These are phyloP conservation scores for Corinectria fuckeliana DNA, from an alignment of 2,329 filamentous ascomycete genomes.

Conservation along the genomic window DNA sequence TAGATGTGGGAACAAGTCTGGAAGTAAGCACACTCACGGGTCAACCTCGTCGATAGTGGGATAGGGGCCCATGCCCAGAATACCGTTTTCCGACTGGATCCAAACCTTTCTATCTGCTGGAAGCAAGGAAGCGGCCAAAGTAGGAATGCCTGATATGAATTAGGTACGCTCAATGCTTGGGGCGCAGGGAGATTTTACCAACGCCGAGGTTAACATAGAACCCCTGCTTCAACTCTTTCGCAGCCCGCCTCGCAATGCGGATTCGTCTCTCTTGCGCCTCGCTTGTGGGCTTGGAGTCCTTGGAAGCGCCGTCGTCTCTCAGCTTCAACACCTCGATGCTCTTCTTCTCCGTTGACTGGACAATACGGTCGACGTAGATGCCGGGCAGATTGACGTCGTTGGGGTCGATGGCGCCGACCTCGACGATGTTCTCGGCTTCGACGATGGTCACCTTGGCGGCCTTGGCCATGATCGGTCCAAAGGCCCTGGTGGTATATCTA, in stretches of 20 bases:
- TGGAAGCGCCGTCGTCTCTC: slow-evolving; percentile 50
- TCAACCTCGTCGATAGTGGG: slow-evolving; percentile 76
- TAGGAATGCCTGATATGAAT: slow-evolving; percentile 69
- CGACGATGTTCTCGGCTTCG: slow-evolving; percentile 84
- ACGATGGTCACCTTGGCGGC: slow-evolving; percentile 80
- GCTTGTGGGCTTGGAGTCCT: slow-evolving; percentile 49
- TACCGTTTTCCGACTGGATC: slow-evolving; percentile 87
- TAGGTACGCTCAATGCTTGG: neutral
- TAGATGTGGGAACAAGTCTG: slow-evolving; percentile 4
- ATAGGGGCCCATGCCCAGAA: slow-evolving; percentile 83
- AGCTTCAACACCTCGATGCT: slow-evolving; percentile 73
- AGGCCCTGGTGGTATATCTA: slow-evolving; percentile 76
- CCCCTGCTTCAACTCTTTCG: slow-evolving; percentile 81
- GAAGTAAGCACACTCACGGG: slow-evolving; percentile 47
- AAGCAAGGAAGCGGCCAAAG: slow-evolving; percentile 80
- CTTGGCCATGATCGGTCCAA: slow-evolving; percentile 80
- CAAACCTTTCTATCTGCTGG: slow-evolving; percentile 74
- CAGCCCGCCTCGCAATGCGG: slow-evolving; percentile 77
- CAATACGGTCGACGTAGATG: slow-evolving; percentile 82
- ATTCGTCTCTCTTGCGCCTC: slow-evolving; percentile 64
- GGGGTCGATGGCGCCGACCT: slow-evolving; percentile 73
- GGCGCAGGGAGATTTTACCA: slow-evolving; percentile 39
- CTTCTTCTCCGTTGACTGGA: slow-evolving; percentile 75
- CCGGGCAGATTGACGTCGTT: slow-evolving; percentile 80
- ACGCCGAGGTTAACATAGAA: slow-evolving; percentile 84